Conservation (phyloP, 169 alveolate species). For the Prorocentrum cordatum region DNA sequence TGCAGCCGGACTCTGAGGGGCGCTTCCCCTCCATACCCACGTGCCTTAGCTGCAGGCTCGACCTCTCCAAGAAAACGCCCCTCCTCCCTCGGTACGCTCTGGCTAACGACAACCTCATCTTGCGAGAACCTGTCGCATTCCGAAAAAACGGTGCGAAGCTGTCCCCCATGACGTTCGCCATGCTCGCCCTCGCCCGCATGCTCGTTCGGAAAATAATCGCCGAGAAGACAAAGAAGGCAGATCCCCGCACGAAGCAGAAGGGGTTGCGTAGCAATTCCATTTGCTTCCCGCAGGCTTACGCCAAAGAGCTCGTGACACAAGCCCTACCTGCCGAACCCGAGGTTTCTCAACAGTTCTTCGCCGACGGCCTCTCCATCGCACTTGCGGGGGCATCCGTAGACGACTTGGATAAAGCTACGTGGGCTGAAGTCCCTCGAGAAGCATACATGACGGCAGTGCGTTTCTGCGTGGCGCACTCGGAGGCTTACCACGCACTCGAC, state of each 20-base stretch:
- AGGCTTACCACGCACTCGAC: too few species aligned
- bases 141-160: not conserved
- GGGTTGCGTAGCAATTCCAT: constrained; percentile 3
- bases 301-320: not conserved
- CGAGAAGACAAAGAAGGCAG: not conserved
- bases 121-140: not conserved
- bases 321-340: not conserved
- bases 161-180: not conserved
- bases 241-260: not conserved
- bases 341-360: not conserved
- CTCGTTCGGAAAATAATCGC: constrained; percentile 5
- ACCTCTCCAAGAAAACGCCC: too few species aligned
- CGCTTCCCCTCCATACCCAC: too few species aligned
- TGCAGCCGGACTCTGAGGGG: too few species aligned
- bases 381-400: not conserved
- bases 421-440: too few species aligned
- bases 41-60: too few species aligned
- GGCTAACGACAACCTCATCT: not conserved
- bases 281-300: not conserved
- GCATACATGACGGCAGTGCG: too few species aligned
- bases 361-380: not conserved
- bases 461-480: too few species aligned
- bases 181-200: not conserved
- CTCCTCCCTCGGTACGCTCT: too few species aligned
- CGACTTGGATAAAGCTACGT: too few species aligned